Base-by-base conservation (phyloP, 805 yeast species). In the Ogataea siamensis region DNA sequence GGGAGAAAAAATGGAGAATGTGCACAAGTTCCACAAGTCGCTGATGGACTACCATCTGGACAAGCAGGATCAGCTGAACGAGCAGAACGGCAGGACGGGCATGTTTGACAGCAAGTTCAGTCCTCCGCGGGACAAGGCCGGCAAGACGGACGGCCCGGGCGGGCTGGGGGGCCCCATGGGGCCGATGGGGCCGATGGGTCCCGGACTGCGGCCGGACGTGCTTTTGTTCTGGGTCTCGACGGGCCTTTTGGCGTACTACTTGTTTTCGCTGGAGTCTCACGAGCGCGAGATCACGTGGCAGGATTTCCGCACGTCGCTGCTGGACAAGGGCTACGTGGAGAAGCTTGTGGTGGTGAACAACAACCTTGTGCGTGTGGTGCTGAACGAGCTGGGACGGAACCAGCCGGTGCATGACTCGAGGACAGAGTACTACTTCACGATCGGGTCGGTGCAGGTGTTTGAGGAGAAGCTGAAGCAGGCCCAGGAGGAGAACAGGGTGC, bases 381-480 rank as follows among this genome's bases (percentile, higher is more conserved):
- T 84, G 46, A 70, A 74, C 34, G 62, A 59, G 56, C 59, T 73
- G 18, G 66, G 65, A 25, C 54, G 55, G 38, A 52, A 51, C 26
- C 62, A 57, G 25, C 57, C 64, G 11, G 45, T 54, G 18, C 55
- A 49, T 38, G 51, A 52, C 31, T 40, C 58, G 5, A 50, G 38
- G 15, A 54, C 49, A 23, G 57, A 53, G 26, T 66, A 67, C 48
- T 70, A 62, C 34, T 89, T 89, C 66, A 83, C 95, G 10, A 87
- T 89, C 53, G 96, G 97, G 4, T 85, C 95, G 0, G 80, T 87
- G 5, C 89, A 85, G 47, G 70, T 77, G 15, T 86, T 89, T 54
- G 97, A 89, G 63, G 86, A 85, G 38, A 88, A 86, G 52, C 69
- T 89, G 70, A 82, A 77, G 42, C 71, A 70, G 29, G 72, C 82